Percentiles rank a stretch among this genome's conserved stretches.
These are phyloP conservation scores for Trichoderma sp. DNA, from an alignment of 2,329 filamentous ascomycete species.

Conservation along the genomic window DNA sequence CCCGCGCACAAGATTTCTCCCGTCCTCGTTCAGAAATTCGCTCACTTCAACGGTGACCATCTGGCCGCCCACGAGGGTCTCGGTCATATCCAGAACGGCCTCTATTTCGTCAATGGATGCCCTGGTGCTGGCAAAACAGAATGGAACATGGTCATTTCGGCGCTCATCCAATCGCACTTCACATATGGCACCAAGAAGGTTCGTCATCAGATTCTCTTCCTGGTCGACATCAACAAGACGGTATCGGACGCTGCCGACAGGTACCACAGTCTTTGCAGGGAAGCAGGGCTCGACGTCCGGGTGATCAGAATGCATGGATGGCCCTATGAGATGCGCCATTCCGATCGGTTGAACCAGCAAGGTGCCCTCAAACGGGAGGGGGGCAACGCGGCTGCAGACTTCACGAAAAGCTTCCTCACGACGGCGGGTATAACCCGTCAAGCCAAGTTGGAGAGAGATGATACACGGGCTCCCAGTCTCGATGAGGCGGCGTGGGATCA, in stretches of 20 bases:
- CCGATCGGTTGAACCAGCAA: conserved; percentile 36
- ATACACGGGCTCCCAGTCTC: conserved; percentile 42
- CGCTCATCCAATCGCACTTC: conserved; percentile 42
- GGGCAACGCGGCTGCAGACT: conserved; percentile 35
- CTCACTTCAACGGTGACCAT: conserved; percentile 45
- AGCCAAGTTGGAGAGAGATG: conserved; percentile 27
- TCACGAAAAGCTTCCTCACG: conserved; percentile 42
- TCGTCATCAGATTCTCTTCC: conserved; percentile 46
- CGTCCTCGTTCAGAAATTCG: conserved; percentile 37
- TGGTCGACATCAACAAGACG: conserved; percentile 53
- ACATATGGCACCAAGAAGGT: conserved; percentile 32
- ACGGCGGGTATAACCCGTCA: conserved; percentile 35
- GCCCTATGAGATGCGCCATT: conserved; percentile 43
- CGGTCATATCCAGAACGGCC: conserved; percentile 44
- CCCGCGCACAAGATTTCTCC: conserved; percentile 32
- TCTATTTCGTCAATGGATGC: conserved; percentile 51
- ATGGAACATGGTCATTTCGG: conserved; percentile 49
- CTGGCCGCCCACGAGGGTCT: conserved; percentile 42
- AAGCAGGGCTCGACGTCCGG: conserved; percentile 40
- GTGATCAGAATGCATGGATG: conserved; percentile 48
- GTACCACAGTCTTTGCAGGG: conserved; percentile 44
- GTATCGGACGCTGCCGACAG: conserved; percentile 50
- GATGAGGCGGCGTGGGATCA: conserved; percentile 50
- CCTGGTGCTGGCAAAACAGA: conserved; percentile 53
- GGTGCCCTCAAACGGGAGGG: not conserved